Conservation (phyloP, 345 rosid genomes). For the Aquilaria yunnanensis region DNA sequence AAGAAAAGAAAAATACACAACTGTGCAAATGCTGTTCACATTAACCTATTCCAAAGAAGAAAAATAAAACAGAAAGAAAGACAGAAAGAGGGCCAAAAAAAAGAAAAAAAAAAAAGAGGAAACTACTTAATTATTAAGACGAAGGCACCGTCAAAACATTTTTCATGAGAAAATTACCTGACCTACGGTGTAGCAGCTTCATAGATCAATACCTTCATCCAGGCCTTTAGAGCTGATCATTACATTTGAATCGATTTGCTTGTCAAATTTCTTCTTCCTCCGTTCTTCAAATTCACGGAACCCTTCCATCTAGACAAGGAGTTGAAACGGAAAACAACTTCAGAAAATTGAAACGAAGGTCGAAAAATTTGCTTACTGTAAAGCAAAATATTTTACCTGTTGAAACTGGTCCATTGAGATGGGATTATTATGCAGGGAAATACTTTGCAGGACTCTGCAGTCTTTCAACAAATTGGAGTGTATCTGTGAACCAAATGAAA, state of each 20-base stretch:
- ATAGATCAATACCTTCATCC: conserved; percentile 88
- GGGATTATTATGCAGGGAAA: conserved; percentile 84
- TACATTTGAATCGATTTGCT: conserved; percentile 93
- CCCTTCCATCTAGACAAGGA: conserved; percentile 67
- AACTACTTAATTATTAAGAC: too few species aligned
- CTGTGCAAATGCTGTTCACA: too few species aligned
- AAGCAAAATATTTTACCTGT: conserved; percentile 45
- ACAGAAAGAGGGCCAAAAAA: too few species aligned
- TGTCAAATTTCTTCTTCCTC: conserved; percentile 92
- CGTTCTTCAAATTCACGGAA: conserved; percentile 82
- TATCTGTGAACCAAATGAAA: conserved; percentile 38
- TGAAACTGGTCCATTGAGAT: conserved; percentile 93
- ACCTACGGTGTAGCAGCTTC: conserved; percentile 1
- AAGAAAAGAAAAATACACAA: too few species aligned
- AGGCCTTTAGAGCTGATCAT: conserved; percentile 93
- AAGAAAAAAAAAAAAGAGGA: too few species aligned
- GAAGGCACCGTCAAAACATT: too few species aligned
- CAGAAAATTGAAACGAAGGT: background rate
- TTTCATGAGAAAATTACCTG: conserved; percentile 4
- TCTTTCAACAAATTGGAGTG: conserved; percentile 68
- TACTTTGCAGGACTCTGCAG: conserved; percentile 82
- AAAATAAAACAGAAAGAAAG: too few species aligned
- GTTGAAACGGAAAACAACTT: background rate
- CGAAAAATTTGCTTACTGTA: background rate
- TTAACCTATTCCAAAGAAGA: too few species aligned